Evolutionary conservation across 305 asterid species (phyloP).

Genomic region (Salvia sclarea): DNA sequence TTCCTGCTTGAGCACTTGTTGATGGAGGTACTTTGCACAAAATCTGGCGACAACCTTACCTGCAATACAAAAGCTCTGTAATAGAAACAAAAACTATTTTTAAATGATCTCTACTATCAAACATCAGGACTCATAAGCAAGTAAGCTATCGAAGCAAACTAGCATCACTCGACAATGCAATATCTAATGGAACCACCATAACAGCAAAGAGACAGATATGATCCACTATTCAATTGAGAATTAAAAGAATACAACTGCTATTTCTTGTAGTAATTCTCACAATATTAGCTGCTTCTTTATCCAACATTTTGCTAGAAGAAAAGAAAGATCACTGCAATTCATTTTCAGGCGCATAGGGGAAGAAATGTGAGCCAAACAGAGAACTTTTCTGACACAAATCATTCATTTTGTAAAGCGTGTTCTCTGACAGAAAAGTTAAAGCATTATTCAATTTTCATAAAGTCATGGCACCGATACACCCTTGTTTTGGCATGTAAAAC

Average conservation of each 20-base stretch:
- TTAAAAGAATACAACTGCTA: neutral
- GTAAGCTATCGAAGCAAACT: neutral
- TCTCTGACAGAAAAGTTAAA: neutral
- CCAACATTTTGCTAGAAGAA: neutral
- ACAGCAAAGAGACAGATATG: neutral
- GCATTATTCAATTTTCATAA: neutral
- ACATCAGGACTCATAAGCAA: neutral
- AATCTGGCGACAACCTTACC: conserved; percentile 96
- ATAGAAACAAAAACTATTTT: conserved; percentile 8
- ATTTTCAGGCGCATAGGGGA: neutral
- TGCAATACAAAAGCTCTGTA: conserved; percentile 37
- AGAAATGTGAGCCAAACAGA: too few relatives aligned
- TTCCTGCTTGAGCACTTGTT: conserved; percentile 86
- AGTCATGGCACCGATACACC: neutral
- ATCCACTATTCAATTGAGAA: neutral
- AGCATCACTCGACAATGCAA: neutral
- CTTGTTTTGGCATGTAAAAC: conserved; percentile 1
- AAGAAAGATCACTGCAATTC: neutral
- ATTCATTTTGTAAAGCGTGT: neutral
- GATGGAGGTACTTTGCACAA: conserved; percentile 95
- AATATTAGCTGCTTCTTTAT: neutral
- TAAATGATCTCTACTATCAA: conserved; percentile 9
- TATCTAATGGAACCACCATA: neutral
- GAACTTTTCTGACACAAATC: neutral
- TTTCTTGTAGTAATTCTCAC: neutral